Conservation (phyloP, 257 asterid genomes). For the Jacaranda copaia region DNA sequence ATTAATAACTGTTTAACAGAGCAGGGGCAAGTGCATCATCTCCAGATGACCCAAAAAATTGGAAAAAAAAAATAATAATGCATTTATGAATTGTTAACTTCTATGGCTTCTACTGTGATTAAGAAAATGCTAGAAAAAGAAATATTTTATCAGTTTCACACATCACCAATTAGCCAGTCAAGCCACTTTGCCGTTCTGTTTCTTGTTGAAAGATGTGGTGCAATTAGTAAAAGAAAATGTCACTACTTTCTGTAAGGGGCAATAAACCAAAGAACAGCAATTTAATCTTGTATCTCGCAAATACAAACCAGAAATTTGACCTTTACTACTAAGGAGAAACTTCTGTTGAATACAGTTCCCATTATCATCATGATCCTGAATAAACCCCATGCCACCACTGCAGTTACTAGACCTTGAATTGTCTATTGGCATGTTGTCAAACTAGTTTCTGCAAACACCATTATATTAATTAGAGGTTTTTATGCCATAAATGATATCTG, state of each 20-base stretch:
- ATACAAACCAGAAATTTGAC: background rate
- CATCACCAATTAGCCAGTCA: background rate
- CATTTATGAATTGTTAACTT: too few species aligned
- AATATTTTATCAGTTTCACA: background rate
- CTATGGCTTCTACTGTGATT: too few species aligned
- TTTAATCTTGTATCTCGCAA: background rate
- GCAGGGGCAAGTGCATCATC: too few species aligned
- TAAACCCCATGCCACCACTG: background rate
- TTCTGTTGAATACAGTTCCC: background rate
- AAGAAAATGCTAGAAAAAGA: too few species aligned
- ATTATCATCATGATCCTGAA: background rate
- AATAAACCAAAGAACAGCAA: background rate
- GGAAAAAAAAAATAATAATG: background rate
- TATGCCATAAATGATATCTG: too few species aligned
- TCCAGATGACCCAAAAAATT: background rate
- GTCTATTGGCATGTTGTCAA: background rate
- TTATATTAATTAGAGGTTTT: background rate
- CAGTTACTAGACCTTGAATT: background rate
- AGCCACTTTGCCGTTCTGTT: background rate
- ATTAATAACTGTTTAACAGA: too few species aligned
- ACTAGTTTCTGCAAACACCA: background rate
- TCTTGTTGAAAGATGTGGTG: constrained; percentile 5
- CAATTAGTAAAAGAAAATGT: background rate
- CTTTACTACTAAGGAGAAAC: background rate
- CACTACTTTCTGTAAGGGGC: background rate